A percentile compares a stretch with the other conserved stretches of the same genome.
These are phyloP conservation scores for Cochliopodium minus DNA, from an alignment of 208 protist species.

Conservation along the genomic window DNA sequence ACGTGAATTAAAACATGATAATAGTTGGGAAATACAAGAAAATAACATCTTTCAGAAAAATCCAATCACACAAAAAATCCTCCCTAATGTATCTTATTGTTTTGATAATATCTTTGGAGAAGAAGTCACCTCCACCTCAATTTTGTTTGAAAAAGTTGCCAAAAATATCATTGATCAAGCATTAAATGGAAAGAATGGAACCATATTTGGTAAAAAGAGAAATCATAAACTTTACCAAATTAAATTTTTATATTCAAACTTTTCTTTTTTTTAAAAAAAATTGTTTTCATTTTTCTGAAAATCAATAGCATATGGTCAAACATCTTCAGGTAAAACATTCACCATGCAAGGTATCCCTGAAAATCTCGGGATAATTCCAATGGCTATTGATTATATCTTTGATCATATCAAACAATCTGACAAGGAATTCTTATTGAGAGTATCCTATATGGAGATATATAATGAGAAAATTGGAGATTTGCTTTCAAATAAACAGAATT, in stretches of 20 bases:
- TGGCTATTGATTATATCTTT: constrained; percentile 12
- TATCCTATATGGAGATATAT: constrained; percentile 21
- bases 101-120: not conserved
- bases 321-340: constrained; percentile 61
- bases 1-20: not conserved
- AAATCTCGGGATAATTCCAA: constrained; percentile 6
- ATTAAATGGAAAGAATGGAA: constrained; percentile 52
- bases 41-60: not conserved
- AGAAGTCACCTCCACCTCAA: not conserved
- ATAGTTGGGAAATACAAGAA: not conserved
- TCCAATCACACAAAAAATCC: not conserved
- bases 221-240: too few relatives aligned
- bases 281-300: too few relatives aligned
- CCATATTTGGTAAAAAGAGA: too few relatives aligned
- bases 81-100: not conserved
- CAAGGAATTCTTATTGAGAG: constrained; percentile 3
- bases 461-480: constrained; percentile 23
- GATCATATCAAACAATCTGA: not conserved
- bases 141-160: not conserved
- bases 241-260: too few relatives aligned
- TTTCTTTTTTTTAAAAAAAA: too few relatives aligned
- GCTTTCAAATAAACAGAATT: not conserved
- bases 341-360: constrained; percentile 41
- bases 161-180: not conserved
- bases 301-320: constrained; percentile 65